Percentiles rank a stretch among this genome's conserved stretches.
These are phyloP conservation scores for Pseudohalonectria lignicola DNA, from an alignment of 2,329 filamentous ascomycete genomes.

Conservation along the genomic window DNA sequence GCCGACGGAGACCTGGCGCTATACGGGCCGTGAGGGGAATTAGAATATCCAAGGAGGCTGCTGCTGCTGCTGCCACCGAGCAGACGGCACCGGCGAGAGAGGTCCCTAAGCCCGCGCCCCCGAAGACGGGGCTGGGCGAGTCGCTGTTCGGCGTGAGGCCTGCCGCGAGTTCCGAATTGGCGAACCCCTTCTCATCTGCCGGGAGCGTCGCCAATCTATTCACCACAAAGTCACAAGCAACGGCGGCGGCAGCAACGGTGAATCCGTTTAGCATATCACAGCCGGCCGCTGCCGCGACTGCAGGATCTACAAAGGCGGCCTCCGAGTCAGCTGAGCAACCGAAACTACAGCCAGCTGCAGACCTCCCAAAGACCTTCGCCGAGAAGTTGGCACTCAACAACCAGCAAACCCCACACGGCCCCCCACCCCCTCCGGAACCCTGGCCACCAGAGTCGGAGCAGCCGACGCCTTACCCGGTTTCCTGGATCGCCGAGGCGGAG, in stretches of 20 bases:
- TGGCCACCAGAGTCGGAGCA: slow-evolving; percentile 63
- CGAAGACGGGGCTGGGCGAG: slow-evolving; percentile 44
- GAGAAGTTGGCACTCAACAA: slow-evolving; percentile 67
- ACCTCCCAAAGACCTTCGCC: slow-evolving; percentile 54
- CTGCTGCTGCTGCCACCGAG: slow-evolving; percentile 8
- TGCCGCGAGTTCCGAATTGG: slow-evolving; percentile 18
- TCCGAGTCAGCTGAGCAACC: too few relatives aligned
- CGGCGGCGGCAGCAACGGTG: slow-evolving; percentile 4
- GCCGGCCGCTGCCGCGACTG: slow-evolving; percentile 6
- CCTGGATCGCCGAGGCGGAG: slow-evolving; percentile 78
- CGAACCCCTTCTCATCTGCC: slow-evolving; percentile 53
- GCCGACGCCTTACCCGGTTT: slow-evolving; percentile 61
- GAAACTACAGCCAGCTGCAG: slow-evolving; percentile 11
- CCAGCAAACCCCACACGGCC: slow-evolving; percentile 21
- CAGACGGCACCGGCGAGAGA: slow-evolving; percentile 16
- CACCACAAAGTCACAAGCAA: slow-evolving; percentile 22
- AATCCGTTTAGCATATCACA: slow-evolving; percentile 18
- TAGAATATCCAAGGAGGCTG: slow-evolving; percentile 36
- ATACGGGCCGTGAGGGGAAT: slow-evolving; percentile 65
- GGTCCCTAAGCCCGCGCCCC: slow-evolving; percentile 20
- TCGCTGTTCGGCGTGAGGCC: slow-evolving; percentile 58
- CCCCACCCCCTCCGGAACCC: slow-evolving; percentile 43
- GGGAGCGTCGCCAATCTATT: slow-evolving; percentile 44
- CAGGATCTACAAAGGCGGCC: too few relatives aligned
- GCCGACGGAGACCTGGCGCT: slow-evolving; percentile 72